These are phyloP conservation scores for Rhodotorula sphaerocarpa DNA, from an alignment of 768 basidiomycete genomes.

Conservation along the genomic window DNA sequence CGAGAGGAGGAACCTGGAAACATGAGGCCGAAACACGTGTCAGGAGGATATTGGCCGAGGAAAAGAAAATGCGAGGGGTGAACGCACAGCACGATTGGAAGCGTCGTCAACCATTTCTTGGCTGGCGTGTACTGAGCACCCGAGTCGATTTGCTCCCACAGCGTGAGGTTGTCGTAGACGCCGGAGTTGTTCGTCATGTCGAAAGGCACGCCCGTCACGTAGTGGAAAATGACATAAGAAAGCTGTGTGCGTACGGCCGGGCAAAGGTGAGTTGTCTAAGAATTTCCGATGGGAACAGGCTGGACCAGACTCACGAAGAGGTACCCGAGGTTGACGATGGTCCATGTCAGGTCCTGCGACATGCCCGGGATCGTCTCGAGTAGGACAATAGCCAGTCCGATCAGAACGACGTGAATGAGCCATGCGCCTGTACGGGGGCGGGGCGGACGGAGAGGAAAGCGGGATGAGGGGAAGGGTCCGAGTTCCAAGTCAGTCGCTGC, in stretches of 20 bases:
- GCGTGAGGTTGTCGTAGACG: conserved; percentile 90
- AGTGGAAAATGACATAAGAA: conserved; percentile 98
- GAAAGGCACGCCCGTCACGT: conserved; percentile 94
- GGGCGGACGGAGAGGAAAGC: neutral
- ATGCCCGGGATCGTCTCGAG: conserved; percentile 91
- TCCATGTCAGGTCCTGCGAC: conserved; percentile 91
- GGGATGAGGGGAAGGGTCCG: neutral
- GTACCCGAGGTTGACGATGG: conserved; percentile 80
- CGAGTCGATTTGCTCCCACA: conserved; percentile 99
- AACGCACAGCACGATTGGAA: conserved; percentile 77
- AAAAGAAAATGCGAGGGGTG: neutral
- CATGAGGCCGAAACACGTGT: conserved; percentile 1
- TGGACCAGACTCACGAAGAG: conserved; percentile 60
- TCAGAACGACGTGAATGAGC: conserved; percentile 92
- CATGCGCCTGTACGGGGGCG: conserved; percentile 64
- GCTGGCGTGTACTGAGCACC: conserved; percentile 98
- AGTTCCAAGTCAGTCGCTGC: neutral
- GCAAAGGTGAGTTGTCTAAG: no score
- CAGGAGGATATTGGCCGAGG: neutral
- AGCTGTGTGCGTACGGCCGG: conserved; percentile 58
- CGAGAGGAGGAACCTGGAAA: conserved; percentile 76
- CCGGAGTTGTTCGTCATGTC: conserved; percentile 77
- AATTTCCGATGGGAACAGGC: no score
- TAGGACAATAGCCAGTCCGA: conserved; percentile 78
- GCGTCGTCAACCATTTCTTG: conserved; percentile 88